These are phyloP conservation scores for Cystobasidium sp. DNA, from an alignment of 1,284 basidiomycete species.

Conservation along the genomic window DNA sequence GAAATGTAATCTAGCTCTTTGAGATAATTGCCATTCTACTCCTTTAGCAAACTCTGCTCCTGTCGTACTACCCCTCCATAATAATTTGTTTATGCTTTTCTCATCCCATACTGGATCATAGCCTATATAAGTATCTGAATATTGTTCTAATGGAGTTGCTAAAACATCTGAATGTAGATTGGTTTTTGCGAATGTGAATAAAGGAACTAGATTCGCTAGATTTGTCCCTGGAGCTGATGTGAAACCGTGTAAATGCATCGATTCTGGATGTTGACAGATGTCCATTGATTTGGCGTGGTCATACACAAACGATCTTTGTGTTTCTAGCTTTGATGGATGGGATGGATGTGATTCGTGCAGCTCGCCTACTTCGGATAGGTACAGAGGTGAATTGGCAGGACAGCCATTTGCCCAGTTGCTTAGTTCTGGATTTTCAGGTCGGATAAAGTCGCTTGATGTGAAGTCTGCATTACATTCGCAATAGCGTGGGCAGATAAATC, in stretches of 20 bases:
- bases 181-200: slow-evolving; percentile 55
- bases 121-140: slow-evolving; percentile 54
- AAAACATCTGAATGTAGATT: slow-evolving; percentile 60
- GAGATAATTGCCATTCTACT: slow-evolving; percentile 52
- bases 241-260: slow-evolving; percentile 53
- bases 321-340: slow-evolving; percentile 26
- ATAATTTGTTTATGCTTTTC: slow-evolving; percentile 50
- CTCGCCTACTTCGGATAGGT: slow-evolving; percentile 34
- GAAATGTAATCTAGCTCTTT: slow-evolving; percentile 54
- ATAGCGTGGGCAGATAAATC: background rate
- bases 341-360: slow-evolving; percentile 37
- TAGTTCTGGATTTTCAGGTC: slow-evolving; percentile 38
- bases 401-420: slow-evolving; percentile 46
- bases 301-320: slow-evolving; percentile 56
- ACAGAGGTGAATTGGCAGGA: slow-evolving; percentile 32
- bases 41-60: slow-evolving; percentile 48
- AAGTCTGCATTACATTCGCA: slow-evolving; percentile 20
- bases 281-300: slow-evolving; percentile 61
- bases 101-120: slow-evolving; percentile 59
- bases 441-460: slow-evolving; percentile 41
- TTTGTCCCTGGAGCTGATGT: slow-evolving; percentile 53
- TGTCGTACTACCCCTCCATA: slow-evolving; percentile 49
- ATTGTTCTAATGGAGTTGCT: slow-evolving; percentile 61
- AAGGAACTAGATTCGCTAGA: slow-evolving; percentile 52
- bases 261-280: slow-evolving; percentile 60